These are phyloP conservation scores for Fusarium palustre DNA, from an alignment of 2,329 filamentous ascomycete species.

Conservation along the genomic window DNA sequence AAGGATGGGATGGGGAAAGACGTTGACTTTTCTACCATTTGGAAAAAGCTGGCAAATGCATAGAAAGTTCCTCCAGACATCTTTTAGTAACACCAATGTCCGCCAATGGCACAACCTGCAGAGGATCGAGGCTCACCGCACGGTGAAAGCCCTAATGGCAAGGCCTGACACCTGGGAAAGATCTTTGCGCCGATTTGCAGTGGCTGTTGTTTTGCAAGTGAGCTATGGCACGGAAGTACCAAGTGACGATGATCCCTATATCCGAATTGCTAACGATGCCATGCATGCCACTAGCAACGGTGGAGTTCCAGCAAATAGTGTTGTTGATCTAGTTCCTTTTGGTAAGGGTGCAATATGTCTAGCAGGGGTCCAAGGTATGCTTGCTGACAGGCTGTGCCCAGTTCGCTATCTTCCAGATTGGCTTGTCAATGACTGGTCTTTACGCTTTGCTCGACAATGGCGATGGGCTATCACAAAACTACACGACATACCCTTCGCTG, in stretches of 20 bases:
- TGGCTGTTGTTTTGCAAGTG: slow-evolving; percentile 50
- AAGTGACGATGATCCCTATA: slow-evolving; percentile 48
- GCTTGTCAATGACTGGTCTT: slow-evolving; percentile 49
- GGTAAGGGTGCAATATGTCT: slow-evolving; percentile 36
- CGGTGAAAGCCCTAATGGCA: slow-evolving; percentile 37
- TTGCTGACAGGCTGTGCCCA: slow-evolving; percentile 23
- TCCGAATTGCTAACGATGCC: slow-evolving; percentile 49
- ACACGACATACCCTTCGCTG: slow-evolving; percentile 50
- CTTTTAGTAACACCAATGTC: slow-evolving; percentile 55
- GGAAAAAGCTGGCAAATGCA: slow-evolving; percentile 57
- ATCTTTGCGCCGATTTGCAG: slow-evolving; percentile 48
- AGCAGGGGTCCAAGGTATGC: not conserved
- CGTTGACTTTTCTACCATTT: slow-evolving; percentile 59
- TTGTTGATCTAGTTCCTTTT: slow-evolving; percentile 61
- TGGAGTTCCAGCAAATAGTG: slow-evolving; percentile 48
- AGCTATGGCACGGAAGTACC: slow-evolving; percentile 50
- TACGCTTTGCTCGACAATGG: slow-evolving; percentile 51
- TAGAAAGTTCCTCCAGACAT: slow-evolving; percentile 57
- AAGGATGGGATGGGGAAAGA: slow-evolving; percentile 60
- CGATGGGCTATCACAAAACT: slow-evolving; percentile 51
- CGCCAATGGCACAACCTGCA: slow-evolving; percentile 46
- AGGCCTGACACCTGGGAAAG: slow-evolving; percentile 43
- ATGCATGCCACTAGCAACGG: slow-evolving; percentile 50
- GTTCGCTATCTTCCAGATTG: slow-evolving; percentile 47
- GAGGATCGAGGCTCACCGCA: slow-evolving; percentile 39